Evolutionary conservation across 1,284 basidiomycete species (phyloP).

Genomic region (Waitea zeae): DNA sequence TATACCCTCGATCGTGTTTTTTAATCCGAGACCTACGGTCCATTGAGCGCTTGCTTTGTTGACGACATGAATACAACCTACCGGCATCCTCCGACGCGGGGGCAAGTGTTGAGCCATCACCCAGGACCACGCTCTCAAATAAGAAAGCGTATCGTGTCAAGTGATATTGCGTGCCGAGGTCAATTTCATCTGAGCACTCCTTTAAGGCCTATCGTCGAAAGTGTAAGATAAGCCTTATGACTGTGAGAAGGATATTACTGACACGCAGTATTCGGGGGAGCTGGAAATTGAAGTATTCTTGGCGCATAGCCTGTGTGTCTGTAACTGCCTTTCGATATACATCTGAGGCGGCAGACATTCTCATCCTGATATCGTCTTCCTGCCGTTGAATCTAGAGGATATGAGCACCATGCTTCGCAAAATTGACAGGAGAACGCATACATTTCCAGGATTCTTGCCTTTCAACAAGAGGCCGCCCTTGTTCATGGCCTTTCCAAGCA

Average conservation of each 20-base stretch:
- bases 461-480: constrained; percentile 86
- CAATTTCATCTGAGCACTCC: constrained; percentile 91
- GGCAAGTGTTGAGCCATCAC: constrained; percentile 73
- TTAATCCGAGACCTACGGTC: constrained; percentile 67
- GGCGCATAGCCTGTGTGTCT: constrained; percentile 78
- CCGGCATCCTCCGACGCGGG: constrained; percentile 55
- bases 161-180: constrained; percentile 94
- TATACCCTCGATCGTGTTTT: constrained; percentile 77
- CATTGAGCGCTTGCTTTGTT: too few species aligned
- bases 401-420: too few species aligned
- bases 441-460: constrained; percentile 86
- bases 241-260: constrained; percentile 14
- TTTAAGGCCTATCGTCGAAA: constrained; percentile 57
- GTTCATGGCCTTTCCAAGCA: constrained; percentile 74
- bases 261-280: constrained; percentile 86
- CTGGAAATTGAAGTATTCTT: constrained; percentile 97
- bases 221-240: constrained; percentile 3
- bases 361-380: constrained; percentile 82
- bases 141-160: constrained; percentile 88
- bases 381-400: constrained; percentile 77
- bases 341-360: constrained; percentile 79
- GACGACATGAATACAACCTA: constrained; percentile 14
- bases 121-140: constrained; percentile 80
- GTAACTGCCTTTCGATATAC: constrained; percentile 83
- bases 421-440: constrained; percentile 19